phyloP scores from a whole-genome alignment of 805 yeast species.

The Teunomyces kruisii region DNA sequence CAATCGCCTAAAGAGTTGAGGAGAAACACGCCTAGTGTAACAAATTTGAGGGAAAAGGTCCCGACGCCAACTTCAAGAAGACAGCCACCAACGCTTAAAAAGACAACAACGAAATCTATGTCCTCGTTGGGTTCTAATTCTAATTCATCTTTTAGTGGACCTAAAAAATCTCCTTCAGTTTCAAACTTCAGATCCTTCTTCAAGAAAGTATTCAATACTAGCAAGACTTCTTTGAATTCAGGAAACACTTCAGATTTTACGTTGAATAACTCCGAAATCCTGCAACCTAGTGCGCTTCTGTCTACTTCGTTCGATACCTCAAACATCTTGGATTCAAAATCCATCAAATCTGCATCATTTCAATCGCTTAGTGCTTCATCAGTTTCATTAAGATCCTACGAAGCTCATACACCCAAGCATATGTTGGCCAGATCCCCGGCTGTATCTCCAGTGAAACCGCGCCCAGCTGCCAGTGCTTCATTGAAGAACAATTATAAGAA shows the following conservation, averaged over 20 bases:
- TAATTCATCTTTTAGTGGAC: background rate
- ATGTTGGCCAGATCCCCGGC: background rate
- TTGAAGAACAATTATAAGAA: conserved; percentile 3
- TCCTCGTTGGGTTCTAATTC: background rate
- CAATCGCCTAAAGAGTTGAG: background rate
- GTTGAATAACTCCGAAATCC: background rate
- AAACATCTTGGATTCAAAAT: conserved; percentile 2
- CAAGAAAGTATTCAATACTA: conserved; percentile 12
- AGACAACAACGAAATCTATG: background rate
- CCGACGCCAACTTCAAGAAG: background rate
- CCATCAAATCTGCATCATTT: conserved; percentile 3
- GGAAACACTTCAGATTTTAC: background rate
- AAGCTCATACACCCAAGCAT: background rate
- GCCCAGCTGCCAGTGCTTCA: background rate
- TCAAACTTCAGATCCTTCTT: conserved; percentile 16
- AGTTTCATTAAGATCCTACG: background rate
- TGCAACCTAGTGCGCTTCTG: background rate
- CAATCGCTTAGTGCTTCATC: conserved; percentile 4
- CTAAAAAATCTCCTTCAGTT: background rate
- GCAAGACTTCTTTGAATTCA: background rate
- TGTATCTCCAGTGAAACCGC: background rate
- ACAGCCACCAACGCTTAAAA: background rate
- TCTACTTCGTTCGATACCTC: background rate
- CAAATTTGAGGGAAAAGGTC: background rate
- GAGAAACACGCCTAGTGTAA: background rate